phyloP scores from a whole-genome alignment of 306 rosid species.

The Begonia fuchsioides region DNA sequence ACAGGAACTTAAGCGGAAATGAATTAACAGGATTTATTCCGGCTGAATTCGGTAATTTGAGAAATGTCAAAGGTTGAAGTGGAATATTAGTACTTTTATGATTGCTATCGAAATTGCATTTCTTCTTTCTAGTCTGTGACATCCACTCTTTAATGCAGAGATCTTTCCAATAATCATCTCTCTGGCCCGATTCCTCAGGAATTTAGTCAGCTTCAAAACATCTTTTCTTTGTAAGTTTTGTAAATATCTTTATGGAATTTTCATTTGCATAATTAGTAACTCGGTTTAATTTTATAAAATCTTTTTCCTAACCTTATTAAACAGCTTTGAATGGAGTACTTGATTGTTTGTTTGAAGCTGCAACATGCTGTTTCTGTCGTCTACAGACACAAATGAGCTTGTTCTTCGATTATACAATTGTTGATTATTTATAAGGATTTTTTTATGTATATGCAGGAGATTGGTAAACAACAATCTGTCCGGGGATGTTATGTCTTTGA shows the following conservation, averaged over 20 bases:
- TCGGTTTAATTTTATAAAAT: too few species aligned
- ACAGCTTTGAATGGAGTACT: too few species aligned
- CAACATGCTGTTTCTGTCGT: too few species aligned
- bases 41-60: slow-evolving; percentile 85
- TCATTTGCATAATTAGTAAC: too few species aligned
- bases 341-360: too few species aligned
- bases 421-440: too few species aligned
- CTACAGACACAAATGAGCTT: too few species aligned
- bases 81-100: neutral
- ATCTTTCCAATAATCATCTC: slow-evolving; percentile 73
- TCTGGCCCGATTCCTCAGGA: slow-evolving; percentile 74
- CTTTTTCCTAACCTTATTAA: too few species aligned
- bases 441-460: slow-evolving; percentile 32
- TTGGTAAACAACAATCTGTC: slow-evolving; percentile 67
- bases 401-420: too few species aligned
- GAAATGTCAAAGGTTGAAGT: slow-evolving; percentile 27
- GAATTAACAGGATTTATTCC: slow-evolving; percentile 61
- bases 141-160: slow-evolving; percentile 27
- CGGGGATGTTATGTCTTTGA: slow-evolving; percentile 54
- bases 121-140: slow-evolving; percentile 3
- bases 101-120: neutral
- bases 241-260: too few species aligned
- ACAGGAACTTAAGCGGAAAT: slow-evolving; percentile 85
- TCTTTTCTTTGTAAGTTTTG: slow-evolving; percentile 56
- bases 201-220: slow-evolving; percentile 80